A percentile compares a stretch with the other conserved stretches of the same genome.
These are phyloP conservation scores for Plasmodium adleri DNA, from an alignment of 169 alveolate species.

Conservation along the genomic window DNA sequence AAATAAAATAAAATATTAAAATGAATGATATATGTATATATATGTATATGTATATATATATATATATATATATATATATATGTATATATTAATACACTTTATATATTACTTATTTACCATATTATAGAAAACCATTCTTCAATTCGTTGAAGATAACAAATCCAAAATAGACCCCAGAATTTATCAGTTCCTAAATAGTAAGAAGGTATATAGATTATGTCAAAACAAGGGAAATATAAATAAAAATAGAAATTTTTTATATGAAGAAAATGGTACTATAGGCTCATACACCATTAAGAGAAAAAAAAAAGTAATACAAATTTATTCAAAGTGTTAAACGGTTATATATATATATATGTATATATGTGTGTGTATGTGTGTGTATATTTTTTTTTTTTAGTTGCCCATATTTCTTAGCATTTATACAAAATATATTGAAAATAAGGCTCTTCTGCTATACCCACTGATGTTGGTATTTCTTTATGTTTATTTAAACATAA, in stretches of 20 bases:
- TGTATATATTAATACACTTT: neutral
- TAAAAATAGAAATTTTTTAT: constrained; percentile 1
- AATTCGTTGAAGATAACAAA: constrained; percentile 63
- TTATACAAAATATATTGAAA: neutral
- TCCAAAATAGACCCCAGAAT: constrained; percentile 43
- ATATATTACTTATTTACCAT: neutral
- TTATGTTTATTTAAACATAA: constrained; percentile 12
- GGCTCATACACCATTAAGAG: constrained; percentile 40
- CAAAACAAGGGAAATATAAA: constrained; percentile 2
- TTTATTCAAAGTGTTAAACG: neutral
- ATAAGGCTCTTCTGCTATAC: constrained; percentile 31
- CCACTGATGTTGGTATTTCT: constrained; percentile 23
- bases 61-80: neutral
- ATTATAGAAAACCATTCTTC: constrained; percentile 40
- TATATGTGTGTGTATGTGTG: neutral
- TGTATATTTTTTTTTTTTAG: constrained; percentile 15
- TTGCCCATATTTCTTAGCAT: constrained; percentile 14
- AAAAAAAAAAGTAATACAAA: constrained; percentile 36
- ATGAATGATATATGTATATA: neutral
- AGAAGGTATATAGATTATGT: constrained; percentile 17
- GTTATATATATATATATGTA: neutral
- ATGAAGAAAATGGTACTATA: constrained; percentile 43
- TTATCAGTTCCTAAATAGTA: constrained; percentile 21
- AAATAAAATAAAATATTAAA: neutral
- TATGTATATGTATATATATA: neutral